These are phyloP conservation scores for Paramecium tetraurelia DNA, from an alignment of 73 alveolate genomes.

Conservation along the genomic window DNA sequence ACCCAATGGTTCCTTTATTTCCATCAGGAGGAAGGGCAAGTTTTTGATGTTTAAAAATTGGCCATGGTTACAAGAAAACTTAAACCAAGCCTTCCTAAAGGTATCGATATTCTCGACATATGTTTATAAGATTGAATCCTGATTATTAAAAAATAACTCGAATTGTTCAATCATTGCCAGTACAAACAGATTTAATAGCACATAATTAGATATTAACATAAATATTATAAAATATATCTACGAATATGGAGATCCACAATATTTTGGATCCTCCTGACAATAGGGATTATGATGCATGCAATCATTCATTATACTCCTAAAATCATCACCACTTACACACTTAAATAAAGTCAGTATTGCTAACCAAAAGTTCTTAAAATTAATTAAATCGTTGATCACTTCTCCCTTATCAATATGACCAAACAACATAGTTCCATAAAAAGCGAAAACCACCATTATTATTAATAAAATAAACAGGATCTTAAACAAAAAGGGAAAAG, in stretches of 20 bases:
- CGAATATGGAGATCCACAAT: conserved; percentile 25
- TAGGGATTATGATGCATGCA: conserved; percentile 20
- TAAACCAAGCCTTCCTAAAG: background rate
- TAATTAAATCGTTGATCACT: background rate
- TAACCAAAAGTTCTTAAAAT: background rate
- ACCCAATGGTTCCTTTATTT: background rate
- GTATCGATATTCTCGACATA: conserved; percentile 20
- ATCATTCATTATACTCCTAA: conserved; percentile 19
- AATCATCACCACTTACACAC: conserved; percentile 17
- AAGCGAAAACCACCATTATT: background rate
- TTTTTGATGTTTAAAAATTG: background rate
- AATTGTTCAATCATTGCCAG: conserved; percentile 31
- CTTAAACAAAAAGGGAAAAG: background rate
- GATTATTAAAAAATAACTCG: background rate
- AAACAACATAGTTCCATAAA: background rate
- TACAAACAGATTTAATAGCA: conserved; percentile 1
- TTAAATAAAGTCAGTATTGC: background rate
- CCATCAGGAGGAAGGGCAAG: background rate
- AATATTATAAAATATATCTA: background rate
- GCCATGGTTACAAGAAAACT: conserved; percentile 4
- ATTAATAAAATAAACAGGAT: background rate
- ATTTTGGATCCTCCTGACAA: background rate
- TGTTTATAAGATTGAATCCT: background rate
- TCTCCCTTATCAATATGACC: conserved; percentile 46
- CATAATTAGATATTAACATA: background rate